These are phyloP conservation scores for Penicillium ucsense DNA, from an alignment of 495 filamentous ascomycete species.

Conservation along the genomic window DNA sequence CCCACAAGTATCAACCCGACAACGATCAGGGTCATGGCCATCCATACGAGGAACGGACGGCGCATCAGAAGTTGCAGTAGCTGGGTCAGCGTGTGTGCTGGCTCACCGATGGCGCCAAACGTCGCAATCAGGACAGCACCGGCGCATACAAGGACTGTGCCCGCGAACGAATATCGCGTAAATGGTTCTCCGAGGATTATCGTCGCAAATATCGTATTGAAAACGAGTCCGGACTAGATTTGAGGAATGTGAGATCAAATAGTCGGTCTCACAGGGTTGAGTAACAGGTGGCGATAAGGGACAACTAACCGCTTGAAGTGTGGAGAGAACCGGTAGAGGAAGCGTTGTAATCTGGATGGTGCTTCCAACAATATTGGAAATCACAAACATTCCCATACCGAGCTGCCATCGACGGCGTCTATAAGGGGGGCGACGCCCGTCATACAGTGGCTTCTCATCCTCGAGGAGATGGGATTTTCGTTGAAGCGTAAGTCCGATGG, in stretches of 20 bases:
- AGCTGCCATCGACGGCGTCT: constrained; percentile 91
- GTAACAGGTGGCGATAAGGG: not conserved
- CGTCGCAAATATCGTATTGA: constrained; percentile 95
- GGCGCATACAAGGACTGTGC: constrained; percentile 75
- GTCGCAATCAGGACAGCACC: constrained; percentile 85
- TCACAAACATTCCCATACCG: constrained; percentile 94
- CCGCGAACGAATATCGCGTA: constrained; percentile 79
- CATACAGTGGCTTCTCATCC: constrained; percentile 78
- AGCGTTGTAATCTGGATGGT: constrained; percentile 96
- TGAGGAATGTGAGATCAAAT: not conserved
- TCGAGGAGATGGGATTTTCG: constrained; percentile 97
- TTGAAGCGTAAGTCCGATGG: constrained; percentile 92
- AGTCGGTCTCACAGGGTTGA: not conserved
- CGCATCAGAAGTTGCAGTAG: constrained; percentile 67
- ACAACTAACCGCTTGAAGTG: constrained; percentile 68
- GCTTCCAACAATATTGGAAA: constrained; percentile 88
- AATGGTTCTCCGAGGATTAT: constrained; percentile 91
- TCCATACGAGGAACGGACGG: constrained; percentile 80
- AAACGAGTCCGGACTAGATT: constrained; percentile 72
- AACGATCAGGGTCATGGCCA: constrained; percentile 64
- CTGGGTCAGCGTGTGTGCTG: constrained; percentile 78
- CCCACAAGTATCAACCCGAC: constrained; percentile 57
- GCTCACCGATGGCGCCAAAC: constrained; percentile 93
- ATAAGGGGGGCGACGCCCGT: constrained; percentile 76
- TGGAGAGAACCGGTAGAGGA: constrained; percentile 88